Evolutionary conservation across 73 alveolate species (phyloP).

Genomic region (Paramecium primaurelia): DNA sequence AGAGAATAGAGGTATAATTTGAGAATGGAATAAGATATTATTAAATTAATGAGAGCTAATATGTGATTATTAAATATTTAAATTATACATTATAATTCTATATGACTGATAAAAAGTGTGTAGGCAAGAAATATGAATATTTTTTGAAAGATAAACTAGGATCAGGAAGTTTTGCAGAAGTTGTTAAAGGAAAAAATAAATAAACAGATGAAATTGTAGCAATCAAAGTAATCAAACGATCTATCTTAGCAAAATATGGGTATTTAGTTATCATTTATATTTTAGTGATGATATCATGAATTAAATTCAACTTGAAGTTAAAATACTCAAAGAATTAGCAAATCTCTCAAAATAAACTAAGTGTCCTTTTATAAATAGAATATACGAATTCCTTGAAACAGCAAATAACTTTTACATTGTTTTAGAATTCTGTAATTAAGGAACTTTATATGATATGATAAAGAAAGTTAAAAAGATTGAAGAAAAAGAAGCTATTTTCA

Average conservation of each 20-base stretch:
- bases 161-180: slow-evolving; percentile 52
- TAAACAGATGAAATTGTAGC: slow-evolving; percentile 40
- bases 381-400: slow-evolving; percentile 47
- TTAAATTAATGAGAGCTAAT: background rate
- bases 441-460: slow-evolving; percentile 7
- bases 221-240: slow-evolving; percentile 26
- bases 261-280: background rate
- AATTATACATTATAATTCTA: background rate
- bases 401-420: slow-evolving; percentile 41
- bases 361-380: slow-evolving; percentile 52
- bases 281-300: slow-evolving; percentile 33
- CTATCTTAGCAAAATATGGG: slow-evolving; percentile 30
- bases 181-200: slow-evolving; percentile 35
- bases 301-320: slow-evolving; percentile 3
- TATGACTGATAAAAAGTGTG: background rate
- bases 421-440: slow-evolving; percentile 52
- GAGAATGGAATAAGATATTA: background rate
- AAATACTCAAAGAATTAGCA: background rate
- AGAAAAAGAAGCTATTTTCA: slow-evolving; percentile 40
- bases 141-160: slow-evolving; percentile 22
- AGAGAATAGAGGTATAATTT: background rate
- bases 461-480: slow-evolving; percentile 16
- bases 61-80: background rate
- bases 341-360: background rate
- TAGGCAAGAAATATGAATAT: background rate